Evolutionary conservation across 202 grass and related monocot genomes (phyloP), one percentile per base, ranked within the genome.

Genomic region (Setaria italica): DNA sequence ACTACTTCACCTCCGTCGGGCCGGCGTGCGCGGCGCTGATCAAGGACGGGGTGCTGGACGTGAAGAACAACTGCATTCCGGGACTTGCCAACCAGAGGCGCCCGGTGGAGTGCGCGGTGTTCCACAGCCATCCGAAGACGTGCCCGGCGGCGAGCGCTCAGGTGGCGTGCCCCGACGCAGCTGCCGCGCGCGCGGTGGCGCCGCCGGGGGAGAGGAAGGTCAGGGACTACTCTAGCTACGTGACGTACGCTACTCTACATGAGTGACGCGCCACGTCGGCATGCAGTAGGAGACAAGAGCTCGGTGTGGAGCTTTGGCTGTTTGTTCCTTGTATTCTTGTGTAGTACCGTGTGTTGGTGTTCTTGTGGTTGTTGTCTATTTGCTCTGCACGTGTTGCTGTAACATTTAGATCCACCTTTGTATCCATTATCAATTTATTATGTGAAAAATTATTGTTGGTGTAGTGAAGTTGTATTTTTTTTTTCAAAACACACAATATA

Each of bases 1-100:
- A 97, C 92, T 97, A 91, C 92, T 93, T 97, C 79, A 94, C 88
- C 0, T 94, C 88, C 3, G 15, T 93, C 15, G 95, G 85, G 14
- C 80, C 87, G 37, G 73, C 76, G 35, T 97, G 95, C 87, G 34
- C 41, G 42, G 1, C 1, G 0, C 70, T 97, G 13, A 78, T 97
- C 62, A 62, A 83, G 32, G 77, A 76, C 41, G 73, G 83, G 4
- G 62, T 76, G 9, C 58, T 97, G 7, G 82, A 95, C 82, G 85
- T 97, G 30, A 90, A 79, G 47, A 82, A 86, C 67, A 97, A 95
- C 68, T 97, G 95, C 87, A 90, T 97, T 2, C 92, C 87, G 3
- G 78, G 92, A n/a, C 4, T 84, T 65, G 83, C 89, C 30, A 14
- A 88, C 64, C 95, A 95, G 85, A 87, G 95, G 72, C 42, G 43